These are phyloP conservation scores for Suhomyces bokatorum DNA, from an alignment of 1,139 yeast genomes.

Conservation along the genomic window DNA sequence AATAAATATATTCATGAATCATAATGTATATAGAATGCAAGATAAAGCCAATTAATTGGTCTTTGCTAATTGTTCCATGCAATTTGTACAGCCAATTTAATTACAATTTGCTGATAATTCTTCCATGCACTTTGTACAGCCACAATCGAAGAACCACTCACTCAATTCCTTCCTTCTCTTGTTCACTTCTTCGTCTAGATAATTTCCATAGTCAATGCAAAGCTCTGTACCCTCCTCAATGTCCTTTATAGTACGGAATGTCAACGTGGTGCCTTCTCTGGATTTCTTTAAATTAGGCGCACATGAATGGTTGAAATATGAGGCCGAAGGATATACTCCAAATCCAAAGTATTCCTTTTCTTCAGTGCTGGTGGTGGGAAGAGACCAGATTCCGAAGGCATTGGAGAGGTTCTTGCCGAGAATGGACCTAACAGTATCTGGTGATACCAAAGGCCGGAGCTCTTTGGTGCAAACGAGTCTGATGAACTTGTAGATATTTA, in stretches of 20 bases:
- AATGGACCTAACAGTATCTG: slow-evolving; percentile 44
- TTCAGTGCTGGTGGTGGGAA: slow-evolving; percentile 31
- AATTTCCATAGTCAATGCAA: slow-evolving; percentile 64
- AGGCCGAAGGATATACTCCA: slow-evolving; percentile 65
- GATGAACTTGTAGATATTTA: slow-evolving; percentile 52
- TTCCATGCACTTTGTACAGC: slow-evolving; percentile 47
- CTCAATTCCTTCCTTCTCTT: slow-evolving; percentile 46
- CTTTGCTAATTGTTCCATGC: slow-evolving; percentile 23
- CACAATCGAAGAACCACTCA: slow-evolving; percentile 66
- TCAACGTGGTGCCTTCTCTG: slow-evolving; percentile 23
- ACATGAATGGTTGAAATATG: slow-evolving; percentile 69
- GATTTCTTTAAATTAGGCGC: slow-evolving; percentile 24
- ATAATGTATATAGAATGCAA: not conserved
- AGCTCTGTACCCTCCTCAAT: slow-evolving; percentile 50
- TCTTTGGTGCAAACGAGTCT: slow-evolving; percentile 40
- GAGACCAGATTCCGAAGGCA: slow-evolving; percentile 75
- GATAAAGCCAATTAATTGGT: no score
- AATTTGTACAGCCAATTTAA: slow-evolving; percentile 51
- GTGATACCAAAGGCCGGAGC: slow-evolving; percentile 40
- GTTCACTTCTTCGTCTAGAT: slow-evolving; percentile 40
- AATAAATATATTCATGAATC: not conserved
- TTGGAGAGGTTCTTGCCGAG: slow-evolving; percentile 70
- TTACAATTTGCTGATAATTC: slow-evolving; percentile 1
- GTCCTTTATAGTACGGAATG: slow-evolving; percentile 28
- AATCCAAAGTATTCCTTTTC: slow-evolving; percentile 68